Percentiles rank a stretch among this genome's conserved stretches.
These are phyloP conservation scores for Peronospora farinosa DNA, from an alignment of 352 stramenopile genomes.

Conservation along the genomic window DNA sequence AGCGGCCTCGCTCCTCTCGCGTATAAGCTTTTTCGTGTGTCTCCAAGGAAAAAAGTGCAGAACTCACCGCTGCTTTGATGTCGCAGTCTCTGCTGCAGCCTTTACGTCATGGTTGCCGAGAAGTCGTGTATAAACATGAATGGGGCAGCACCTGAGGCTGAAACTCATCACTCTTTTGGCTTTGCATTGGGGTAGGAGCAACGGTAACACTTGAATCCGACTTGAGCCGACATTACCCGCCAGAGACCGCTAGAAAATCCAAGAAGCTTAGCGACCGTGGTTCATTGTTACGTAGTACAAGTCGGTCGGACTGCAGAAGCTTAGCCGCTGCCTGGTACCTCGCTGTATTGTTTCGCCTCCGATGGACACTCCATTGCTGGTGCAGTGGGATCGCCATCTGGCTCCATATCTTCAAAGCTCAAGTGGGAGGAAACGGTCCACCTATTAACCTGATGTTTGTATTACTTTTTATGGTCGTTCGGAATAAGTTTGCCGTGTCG, in stretches of 20 bases:
- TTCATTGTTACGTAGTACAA: slow-evolving; percentile 8
- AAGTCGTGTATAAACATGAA: slow-evolving; percentile 6
- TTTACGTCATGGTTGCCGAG: slow-evolving; percentile 4
- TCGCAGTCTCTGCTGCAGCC: slow-evolving; percentile 8
- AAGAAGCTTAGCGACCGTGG: neutral
- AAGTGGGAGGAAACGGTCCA: slow-evolving; percentile 23
- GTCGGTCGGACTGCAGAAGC: neutral
- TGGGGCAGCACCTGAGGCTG: slow-evolving; percentile 1
- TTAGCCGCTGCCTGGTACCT: neutral
- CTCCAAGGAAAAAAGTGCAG: slow-evolving; percentile 13
- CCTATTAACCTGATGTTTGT: slow-evolving; percentile 2
- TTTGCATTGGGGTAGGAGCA: neutral
- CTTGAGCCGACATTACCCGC: neutral
- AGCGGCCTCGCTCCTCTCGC: slow-evolving; percentile 4
- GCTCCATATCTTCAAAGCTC: slow-evolving; percentile 26
- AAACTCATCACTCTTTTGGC: slow-evolving; percentile 15
- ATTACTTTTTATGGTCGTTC: slow-evolving; percentile 14
- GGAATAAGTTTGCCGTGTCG: slow-evolving; percentile 18
- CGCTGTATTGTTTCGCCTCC: slow-evolving; percentile 7
- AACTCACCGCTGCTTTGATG: neutral
- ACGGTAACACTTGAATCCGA: slow-evolving; percentile 1
- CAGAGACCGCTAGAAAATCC: slow-evolving; percentile 1
- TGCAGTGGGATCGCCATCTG: slow-evolving; percentile 9
- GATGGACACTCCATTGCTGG: neutral
- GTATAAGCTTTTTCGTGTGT: slow-evolving; percentile 10